These are phyloP conservation scores for Diospyros kaki DNA, from an alignment of 148 eudicot genomes.

Conservation along the genomic window DNA sequence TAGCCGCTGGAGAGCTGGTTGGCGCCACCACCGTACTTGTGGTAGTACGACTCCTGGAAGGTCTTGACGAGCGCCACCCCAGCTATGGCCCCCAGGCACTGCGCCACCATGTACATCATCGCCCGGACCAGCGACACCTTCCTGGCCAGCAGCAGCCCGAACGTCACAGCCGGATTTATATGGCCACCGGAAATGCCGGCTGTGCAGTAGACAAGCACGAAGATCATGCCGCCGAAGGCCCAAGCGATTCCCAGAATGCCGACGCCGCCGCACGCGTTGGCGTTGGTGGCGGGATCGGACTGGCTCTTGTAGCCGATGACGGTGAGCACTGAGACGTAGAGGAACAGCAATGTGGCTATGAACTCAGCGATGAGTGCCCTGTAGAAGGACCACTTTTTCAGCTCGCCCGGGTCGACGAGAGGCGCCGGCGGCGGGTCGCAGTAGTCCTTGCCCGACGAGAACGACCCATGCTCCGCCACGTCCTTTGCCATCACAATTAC, in stretches of 20 bases:
- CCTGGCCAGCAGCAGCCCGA: conserved; percentile 22
- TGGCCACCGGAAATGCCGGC: conserved; percentile 27
- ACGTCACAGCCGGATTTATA: conserved; percentile 26
- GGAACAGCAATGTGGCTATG: conserved; percentile 34
- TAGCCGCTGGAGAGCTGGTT: conserved; percentile 9
- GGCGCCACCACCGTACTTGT: conserved; percentile 13
- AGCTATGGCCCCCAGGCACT: conserved; percentile 20
- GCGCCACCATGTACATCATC: conserved; percentile 24
- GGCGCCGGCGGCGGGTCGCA: conserved; percentile 37
- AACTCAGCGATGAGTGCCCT: conserved; percentile 27
- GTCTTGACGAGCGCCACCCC: conserved; percentile 20
- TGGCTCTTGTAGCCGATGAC: conserved; percentile 40
- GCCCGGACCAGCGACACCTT: conserved; percentile 25
- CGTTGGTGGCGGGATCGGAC: conserved; percentile 8
- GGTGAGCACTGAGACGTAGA: conserved; percentile 34
- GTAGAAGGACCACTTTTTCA: conserved; percentile 22
- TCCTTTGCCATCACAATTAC: conserved; percentile 19
- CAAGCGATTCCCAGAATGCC: conserved; percentile 26
- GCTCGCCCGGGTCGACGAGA: conserved; percentile 12
- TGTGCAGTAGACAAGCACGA: conserved; percentile 25
- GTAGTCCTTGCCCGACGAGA: conserved; percentile 26
- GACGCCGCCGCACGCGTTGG: conserved; percentile 20
- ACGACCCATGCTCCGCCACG: conserved; percentile 29
- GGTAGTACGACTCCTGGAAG: conserved; percentile 9
- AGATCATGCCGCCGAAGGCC: conserved; percentile 30